These are phyloP conservation scores for Diaporthe vaccinii DNA, from an alignment of 2,329 filamentous ascomycete genomes.

Conservation along the genomic window DNA sequence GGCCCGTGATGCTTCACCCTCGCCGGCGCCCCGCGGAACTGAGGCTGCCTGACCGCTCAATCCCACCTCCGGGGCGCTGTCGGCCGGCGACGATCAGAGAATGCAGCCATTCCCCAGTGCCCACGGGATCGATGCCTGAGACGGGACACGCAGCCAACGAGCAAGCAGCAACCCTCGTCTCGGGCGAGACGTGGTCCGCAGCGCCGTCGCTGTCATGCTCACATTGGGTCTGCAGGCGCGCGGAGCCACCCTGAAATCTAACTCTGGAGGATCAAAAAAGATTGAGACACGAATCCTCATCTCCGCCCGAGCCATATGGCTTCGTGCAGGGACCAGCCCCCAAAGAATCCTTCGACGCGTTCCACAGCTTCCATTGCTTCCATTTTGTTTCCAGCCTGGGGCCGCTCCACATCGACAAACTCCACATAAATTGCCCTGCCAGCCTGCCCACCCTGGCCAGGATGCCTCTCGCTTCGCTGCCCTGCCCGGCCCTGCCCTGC, in stretches of 20 bases:
- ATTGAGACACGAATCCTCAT: constrained; percentile 40
- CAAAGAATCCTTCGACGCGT: constrained; percentile 37
- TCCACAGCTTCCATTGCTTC: constrained; percentile 42
- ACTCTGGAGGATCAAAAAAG: constrained; percentile 34
- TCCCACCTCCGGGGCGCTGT: neutral
- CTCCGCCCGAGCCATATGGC: constrained; percentile 39
- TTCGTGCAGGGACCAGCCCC: constrained; percentile 39
- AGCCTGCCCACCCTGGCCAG: neutral
- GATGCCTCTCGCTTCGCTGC: constrained; percentile 19
- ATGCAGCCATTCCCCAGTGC: neutral
- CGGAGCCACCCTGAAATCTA: constrained; percentile 39
- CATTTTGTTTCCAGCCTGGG: constrained; percentile 39
- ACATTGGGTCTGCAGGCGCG: constrained; percentile 23
- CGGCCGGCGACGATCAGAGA: constrained; percentile 10
- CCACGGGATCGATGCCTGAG: constrained; percentile 7
- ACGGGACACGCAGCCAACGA: constrained; percentile 9
- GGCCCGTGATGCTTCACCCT: constrained; percentile 15
- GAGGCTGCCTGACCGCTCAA: constrained; percentile 37
- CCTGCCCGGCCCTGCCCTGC: constrained; percentile 20
- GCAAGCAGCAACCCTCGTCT: constrained; percentile 25
- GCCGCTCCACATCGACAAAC: constrained; percentile 26
- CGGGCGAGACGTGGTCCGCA: constrained; percentile 20
- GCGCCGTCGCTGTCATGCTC: constrained; percentile 25
- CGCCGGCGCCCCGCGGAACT: constrained; percentile 2
- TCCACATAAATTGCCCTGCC: constrained; percentile 27